Conservation (phyloP, 192 early-diverging fungal genomes). For the Podila epigama region DNA sequence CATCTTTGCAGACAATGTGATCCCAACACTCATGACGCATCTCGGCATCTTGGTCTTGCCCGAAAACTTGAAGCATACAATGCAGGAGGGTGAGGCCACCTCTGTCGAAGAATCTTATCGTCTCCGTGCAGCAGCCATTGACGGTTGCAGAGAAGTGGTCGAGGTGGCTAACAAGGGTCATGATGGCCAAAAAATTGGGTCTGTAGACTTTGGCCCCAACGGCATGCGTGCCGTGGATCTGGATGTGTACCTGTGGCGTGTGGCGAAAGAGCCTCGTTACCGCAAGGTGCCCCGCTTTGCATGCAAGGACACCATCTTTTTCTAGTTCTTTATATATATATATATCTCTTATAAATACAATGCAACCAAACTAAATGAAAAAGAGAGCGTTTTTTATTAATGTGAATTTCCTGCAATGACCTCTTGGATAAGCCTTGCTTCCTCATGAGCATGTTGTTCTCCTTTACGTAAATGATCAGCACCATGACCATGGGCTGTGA, state of each 20-base stretch:
- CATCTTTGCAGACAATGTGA: slow-evolving; percentile 78
- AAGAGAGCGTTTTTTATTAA: too few relatives aligned
- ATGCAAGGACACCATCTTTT: slow-evolving; percentile 73
- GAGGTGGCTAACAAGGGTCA: slow-evolving; percentile 23
- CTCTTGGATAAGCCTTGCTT: slow-evolving; percentile 25
- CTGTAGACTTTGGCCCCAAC: slow-evolving; percentile 19
- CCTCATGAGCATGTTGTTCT: slow-evolving; percentile 25
- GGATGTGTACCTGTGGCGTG: slow-evolving; percentile 77
- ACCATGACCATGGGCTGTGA: background rate
- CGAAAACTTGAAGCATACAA: slow-evolving; percentile 54
- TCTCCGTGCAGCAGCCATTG: slow-evolving; percentile 76
- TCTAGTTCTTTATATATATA: slow-evolving; percentile 39
- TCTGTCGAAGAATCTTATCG: slow-evolving; percentile 59
- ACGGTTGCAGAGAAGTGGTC: slow-evolving; percentile 68
- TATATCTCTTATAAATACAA: too few relatives aligned
- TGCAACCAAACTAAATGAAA: too few relatives aligned
- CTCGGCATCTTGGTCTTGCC: slow-evolving; percentile 60
- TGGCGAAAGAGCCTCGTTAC: slow-evolving; percentile 73
- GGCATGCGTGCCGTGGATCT: slow-evolving; percentile 58
- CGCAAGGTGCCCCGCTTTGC: slow-evolving; percentile 62
- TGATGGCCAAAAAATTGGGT: slow-evolving; percentile 31
- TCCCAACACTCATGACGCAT: slow-evolving; percentile 71
- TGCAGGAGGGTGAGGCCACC: slow-evolving; percentile 55
- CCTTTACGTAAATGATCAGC: slow-evolving; percentile 17
- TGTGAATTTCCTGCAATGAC: too few relatives aligned